Percentiles rank a stretch among this genome's conserved stretches.
phyloP scores from a whole-genome alignment of 371 early-diverging fungal genomes.

The Rhizopus microsporus region DNA sequence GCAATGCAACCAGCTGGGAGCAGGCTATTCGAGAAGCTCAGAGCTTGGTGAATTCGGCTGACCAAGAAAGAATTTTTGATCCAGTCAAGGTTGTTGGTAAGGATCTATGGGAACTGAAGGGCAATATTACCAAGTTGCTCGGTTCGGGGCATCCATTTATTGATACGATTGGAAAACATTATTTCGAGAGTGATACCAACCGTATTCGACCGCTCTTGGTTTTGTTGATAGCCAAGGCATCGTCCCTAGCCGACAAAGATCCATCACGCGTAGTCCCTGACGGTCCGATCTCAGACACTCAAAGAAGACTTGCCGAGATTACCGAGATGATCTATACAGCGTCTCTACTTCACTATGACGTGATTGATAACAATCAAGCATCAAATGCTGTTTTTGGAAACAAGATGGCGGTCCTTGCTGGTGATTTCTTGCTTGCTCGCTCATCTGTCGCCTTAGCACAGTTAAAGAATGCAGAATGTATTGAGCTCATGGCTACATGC shows the following conservation, averaged over 20 bases:
- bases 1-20: slow-evolving; percentile 47
- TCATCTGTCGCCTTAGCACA: slow-evolving; percentile 90
- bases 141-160: slow-evolving; percentile 88
- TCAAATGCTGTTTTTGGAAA: slow-evolving; percentile 91
- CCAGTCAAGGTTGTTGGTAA: slow-evolving; percentile 69
- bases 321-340: slow-evolving; percentile 98
- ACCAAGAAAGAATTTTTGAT: slow-evolving; percentile 52
- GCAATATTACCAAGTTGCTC: slow-evolving; percentile 80
- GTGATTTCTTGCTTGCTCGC: slow-evolving; percentile 92
- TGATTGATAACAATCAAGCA: slow-evolving; percentile 61
- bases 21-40: slow-evolving; percentile 58
- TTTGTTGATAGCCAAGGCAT: slow-evolving; percentile 86
- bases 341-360: slow-evolving; percentile 94
- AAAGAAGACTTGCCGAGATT: slow-evolving; percentile 92
- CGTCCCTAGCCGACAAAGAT: slow-evolving; percentile 17
- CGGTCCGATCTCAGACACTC: slow-evolving; percentile 80
- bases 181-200: slow-evolving; percentile 86
- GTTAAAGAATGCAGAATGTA: slow-evolving; percentile 86
- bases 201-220: slow-evolving; percentile 93
- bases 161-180: slow-evolving; percentile 86
- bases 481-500: slow-evolving; percentile 90
- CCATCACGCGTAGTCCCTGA: slow-evolving; percentile 54
- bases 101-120: slow-evolving; percentile 82
- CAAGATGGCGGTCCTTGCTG: slow-evolving; percentile 95
- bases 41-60: slow-evolving; percentile 42